Base-by-base conservation (phyloP, 495 filamentous ascomycete genomes). In the Penicillium lagena region DNA sequence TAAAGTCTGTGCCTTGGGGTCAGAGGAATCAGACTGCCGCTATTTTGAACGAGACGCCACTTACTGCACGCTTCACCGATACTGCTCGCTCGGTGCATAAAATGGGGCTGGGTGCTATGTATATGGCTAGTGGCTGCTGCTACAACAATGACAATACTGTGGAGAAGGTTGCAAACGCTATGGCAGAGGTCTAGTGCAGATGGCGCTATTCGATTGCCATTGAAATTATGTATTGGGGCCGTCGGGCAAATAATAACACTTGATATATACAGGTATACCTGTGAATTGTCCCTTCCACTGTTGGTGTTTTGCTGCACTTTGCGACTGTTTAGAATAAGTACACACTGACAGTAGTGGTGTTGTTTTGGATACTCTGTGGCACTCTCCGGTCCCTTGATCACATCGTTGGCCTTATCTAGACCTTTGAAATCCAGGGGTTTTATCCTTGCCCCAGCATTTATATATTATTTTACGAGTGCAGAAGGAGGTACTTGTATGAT, bases 151-250 rank as follows among this genome's bases (percentile, higher is more conserved):
- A 40, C 9, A 37, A 33, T 37, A 39, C 42, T 9, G 40, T 56
- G 37, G 3, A 14, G 1, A 56, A 53, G 42, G 39, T 56, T 31
- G 47, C 53, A 36, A 78, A 71, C 33, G 75, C 71, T 39, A 72
- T 75, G 9, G 76, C 78, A 40, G 81, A 58, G 43, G 81, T 58
- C 29, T 72, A 78, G 48, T 81, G 76, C 22, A 6, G 22, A 22
- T 22, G 22, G 22, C 6, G 22, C 22, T 22, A 6, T 22, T 6
- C 22, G 22, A 22, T 22, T 4, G 22, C 22, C 4, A 22, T 22
- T 22, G 22, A 22, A 22, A 22, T 4, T 22, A 4, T 3, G 22
- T 22, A 22, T 4, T 22, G 15, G 4, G 4, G 4, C 15, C 1
- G 4, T 17, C 15, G 4, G 4, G 15, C 15, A 17, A 4, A 17